Percentiles rank a stretch among this genome's conserved stretches.
These are phyloP conservation scores for Gossypium longicalyx DNA, from an alignment of 345 rosid species.

Conservation along the genomic window DNA sequence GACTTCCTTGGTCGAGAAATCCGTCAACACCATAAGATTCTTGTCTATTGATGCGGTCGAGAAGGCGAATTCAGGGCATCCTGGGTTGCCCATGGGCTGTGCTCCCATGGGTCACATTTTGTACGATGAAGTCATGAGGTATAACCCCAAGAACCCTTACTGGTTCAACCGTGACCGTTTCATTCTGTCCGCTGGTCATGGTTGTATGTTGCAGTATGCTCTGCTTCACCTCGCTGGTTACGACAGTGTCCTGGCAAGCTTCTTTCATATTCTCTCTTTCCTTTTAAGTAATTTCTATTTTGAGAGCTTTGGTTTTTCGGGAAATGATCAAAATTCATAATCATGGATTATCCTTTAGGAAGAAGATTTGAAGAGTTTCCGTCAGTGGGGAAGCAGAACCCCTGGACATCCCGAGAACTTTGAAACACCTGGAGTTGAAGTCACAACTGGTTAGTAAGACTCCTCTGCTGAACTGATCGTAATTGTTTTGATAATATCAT, in stretches of 20 bases:
- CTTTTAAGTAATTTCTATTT: neutral
- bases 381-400: slow-evolving; percentile 96
- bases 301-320: neutral
- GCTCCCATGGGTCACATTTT: slow-evolving; percentile 90
- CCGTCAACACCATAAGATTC: slow-evolving; percentile 80
- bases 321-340: neutral
- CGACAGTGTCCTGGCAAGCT: slow-evolving; percentile 66
- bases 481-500: neutral
- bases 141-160: slow-evolving; percentile 90
- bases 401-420: slow-evolving; percentile 99
- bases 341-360: slow-evolving; percentile 42
- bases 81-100: slow-evolving; percentile 98
- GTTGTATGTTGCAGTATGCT: slow-evolving; percentile 94
- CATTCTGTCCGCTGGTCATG: slow-evolving; percentile 94
- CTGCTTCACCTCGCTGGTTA: slow-evolving; percentile 96
- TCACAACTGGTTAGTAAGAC: slow-evolving; percentile 88
- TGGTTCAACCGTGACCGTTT: slow-evolving; percentile 99
- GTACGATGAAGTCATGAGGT: slow-evolving; percentile 87
- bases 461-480: neutral
- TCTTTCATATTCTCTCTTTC: neutral
- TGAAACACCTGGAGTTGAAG: slow-evolving; percentile 98
- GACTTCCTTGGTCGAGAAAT: slow-evolving; percentile 67
- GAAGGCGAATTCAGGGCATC: slow-evolving; percentile 97
- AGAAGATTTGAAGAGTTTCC: slow-evolving; percentile 83
- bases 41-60: slow-evolving; percentile 88